Evolutionary conservation across 2,329 filamentous ascomycete genomes (phyloP).

Genomic region (Fusarium liriodendri): DNA sequence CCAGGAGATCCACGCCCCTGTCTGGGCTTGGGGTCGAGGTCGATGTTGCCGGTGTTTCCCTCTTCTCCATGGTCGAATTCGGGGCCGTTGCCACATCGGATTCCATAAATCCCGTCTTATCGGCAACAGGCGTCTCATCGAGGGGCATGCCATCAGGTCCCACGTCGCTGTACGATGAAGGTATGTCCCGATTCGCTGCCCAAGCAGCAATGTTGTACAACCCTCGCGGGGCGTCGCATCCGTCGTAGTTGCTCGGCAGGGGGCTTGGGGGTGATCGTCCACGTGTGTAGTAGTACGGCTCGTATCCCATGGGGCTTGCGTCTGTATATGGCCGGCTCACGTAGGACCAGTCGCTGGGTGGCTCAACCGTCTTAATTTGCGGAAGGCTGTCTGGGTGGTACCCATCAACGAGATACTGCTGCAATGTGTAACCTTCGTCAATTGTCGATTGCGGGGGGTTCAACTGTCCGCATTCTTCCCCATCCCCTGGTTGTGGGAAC

Average conservation of each 20-base stretch:
- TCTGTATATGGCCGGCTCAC: slow-evolving; percentile 53
- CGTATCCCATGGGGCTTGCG: slow-evolving; percentile 49
- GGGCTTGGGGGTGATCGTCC: slow-evolving; percentile 67
- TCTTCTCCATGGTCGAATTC: slow-evolving; percentile 25
- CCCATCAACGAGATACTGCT: slow-evolving; percentile 53
- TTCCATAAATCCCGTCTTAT: slow-evolving; percentile 27
- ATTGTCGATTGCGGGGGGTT: slow-evolving; percentile 51
- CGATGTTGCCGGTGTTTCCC: slow-evolving; percentile 31
- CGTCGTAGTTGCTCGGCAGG: slow-evolving; percentile 56
- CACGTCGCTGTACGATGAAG: slow-evolving; percentile 54
- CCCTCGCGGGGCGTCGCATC: slow-evolving; percentile 46
- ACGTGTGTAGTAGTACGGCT: slow-evolving; percentile 59
- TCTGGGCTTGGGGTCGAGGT: slow-evolving; percentile 25
- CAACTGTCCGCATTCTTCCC: slow-evolving; percentile 24
- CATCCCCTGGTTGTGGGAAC: slow-evolving; percentile 65
- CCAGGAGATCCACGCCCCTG: slow-evolving; percentile 1
- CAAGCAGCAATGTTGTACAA: slow-evolving; percentile 49
- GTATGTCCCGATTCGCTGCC: slow-evolving; percentile 53
- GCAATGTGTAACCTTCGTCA: slow-evolving; percentile 54
- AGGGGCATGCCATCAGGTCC: slow-evolving; percentile 35
- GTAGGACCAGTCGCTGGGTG: slow-evolving; percentile 58
- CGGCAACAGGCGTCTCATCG: slow-evolving; percentile 37
- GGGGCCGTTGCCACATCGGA: slow-evolving; percentile 13
- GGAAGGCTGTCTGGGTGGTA: slow-evolving; percentile 49
- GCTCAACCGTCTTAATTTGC: slow-evolving; percentile 54